A percentile compares a stretch with the other conserved stretches of the same genome.
Conservation (phyloP, 495 filamentous ascomycete species). For the Penicillium antarcticum region DNA sequence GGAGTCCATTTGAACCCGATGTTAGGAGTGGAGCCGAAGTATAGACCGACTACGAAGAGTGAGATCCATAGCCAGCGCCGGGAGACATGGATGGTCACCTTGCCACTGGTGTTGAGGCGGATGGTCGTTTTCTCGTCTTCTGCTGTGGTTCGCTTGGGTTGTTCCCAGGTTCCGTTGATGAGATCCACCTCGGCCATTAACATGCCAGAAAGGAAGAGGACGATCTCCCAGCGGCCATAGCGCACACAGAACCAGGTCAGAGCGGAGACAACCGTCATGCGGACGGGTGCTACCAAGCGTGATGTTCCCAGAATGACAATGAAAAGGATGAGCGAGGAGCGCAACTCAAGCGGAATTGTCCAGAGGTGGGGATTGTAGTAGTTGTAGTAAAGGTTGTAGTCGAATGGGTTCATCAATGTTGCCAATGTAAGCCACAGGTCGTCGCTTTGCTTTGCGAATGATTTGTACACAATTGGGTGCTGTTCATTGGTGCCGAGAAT, state of each 20-base stretch:
- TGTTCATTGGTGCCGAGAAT: constrained; percentile 47
- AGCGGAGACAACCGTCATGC: constrained; percentile 40
- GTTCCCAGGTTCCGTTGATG: constrained; percentile 44
- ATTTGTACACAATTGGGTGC: constrained; percentile 43
- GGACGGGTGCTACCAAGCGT: constrained; percentile 42
- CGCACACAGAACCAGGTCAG: constrained; percentile 55
- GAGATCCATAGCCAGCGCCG: constrained; percentile 54
- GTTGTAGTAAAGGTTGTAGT: constrained; percentile 51
- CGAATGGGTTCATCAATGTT: constrained; percentile 51
- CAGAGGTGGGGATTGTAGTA: constrained; percentile 67
- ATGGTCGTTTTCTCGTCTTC: constrained; percentile 21
- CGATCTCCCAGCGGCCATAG: constrained; percentile 56
- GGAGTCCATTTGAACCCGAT: constrained; percentile 44
- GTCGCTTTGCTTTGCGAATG: constrained; percentile 42
- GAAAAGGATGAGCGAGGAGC: constrained; percentile 63
- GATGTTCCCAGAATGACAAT: constrained; percentile 54
- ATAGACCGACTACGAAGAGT: constrained; percentile 40
- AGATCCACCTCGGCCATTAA: constrained; percentile 58
- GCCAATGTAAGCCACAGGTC: constrained; percentile 47
- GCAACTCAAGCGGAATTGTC: constrained; percentile 73
- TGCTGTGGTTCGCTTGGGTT: constrained; percentile 2
- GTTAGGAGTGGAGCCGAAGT: constrained; percentile 42
- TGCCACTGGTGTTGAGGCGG: constrained; percentile 16
- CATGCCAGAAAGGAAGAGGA: constrained; percentile 58
- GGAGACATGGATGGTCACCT: constrained; percentile 37